Evolutionary conservation across 106 monocot species (phyloP), one percentile per base, ranked within the genome.

Genomic region (Hemerocallis citrina): DNA sequence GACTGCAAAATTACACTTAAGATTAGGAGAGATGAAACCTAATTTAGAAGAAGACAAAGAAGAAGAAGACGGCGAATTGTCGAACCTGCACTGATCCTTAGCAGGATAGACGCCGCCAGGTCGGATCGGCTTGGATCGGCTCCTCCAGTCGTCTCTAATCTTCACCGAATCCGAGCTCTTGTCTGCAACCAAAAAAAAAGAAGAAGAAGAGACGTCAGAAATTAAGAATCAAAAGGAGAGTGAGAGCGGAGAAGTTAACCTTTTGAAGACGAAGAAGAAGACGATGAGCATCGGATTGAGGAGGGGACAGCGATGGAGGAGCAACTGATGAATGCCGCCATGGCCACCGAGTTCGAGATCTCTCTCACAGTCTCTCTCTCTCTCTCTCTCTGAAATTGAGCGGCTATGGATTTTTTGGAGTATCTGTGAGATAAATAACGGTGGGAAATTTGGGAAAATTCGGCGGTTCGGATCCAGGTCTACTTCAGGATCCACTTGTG

Each of bases 41-140:
- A 6, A 38, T 38, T 38, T 38, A 38, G 7, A 5, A 38, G 11
- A 38, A 38, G 11, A 11, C 5, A 38, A 38, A 11, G 37, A 38
- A 38, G 11, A 38, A 38, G 11, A 38, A 38, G n/a, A n/a, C n/a
- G n/a, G 11, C 37, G 5, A 38, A 38, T 38, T 38, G 11, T 20
- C 20, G 24, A 5, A 86, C 92, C 92, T 93, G 92, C 92, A 93
- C 55, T 93, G 88, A 27, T 93, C 92, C 67, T 93, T 93, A 0
- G 94, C 94, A 22, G 94, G 94, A 59, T 95, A 95, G 12, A 86
- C 73, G 0, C 89, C 89, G n/a, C 89, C 94, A 33, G 94, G 94
- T 17, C 72, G 80, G 33, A 95, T 86, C 8, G 89, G 83, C 55
- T 83, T 89, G 5, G 94, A 95, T 14, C 78, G 67, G 38, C 73